Base-by-base conservation (phyloP, 306 rosid genomes). In the Malus orientalis region DNA sequence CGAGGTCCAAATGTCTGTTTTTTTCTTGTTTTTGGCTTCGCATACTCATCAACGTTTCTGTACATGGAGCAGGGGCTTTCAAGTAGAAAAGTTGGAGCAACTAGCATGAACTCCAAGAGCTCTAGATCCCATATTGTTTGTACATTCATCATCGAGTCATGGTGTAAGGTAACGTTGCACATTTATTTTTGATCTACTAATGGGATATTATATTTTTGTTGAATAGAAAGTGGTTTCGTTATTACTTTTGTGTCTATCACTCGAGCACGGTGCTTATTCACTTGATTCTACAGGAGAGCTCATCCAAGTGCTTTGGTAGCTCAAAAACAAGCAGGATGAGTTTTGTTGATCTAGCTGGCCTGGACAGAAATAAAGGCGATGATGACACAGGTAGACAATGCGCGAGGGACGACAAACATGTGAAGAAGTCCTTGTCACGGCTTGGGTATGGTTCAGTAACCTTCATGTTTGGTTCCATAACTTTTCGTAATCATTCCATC, bases 321-420 rank as follows among this genome's bases (percentile, higher is more conserved):
- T 96, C 99, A 70, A 96, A 92, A 85, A 85, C 96, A 54, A 96
- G 98, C 88, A 92, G 97, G 86, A 88, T 92, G 83, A 89, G 88
- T 88, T 81, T 96, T 79, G 82, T 96, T 71, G 98, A 96, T 89
- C 97, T 96, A 76, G 99, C 97, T 69, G 99, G 97, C 57, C 74
- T 85, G 74, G 97, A 92, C 76, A 85, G 86, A 78, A 91, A 89
- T 70, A 88, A 85, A 81, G 83, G 68, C 36, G 96, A 89, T 42
- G 93, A 83, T 45, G 81, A 51, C 18, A 16, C 74, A 69, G 89
- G 90, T 57, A 89, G 86, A 81, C 83, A 86, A 77, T 78, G 84
- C 78, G 59, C 83, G 42, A 92, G 73, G 86, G 99, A 92, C 87
- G 81, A 70, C 42, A 92, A 81, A 81, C 70, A 76, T 78, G 84